Conservation (phyloP, 495 filamentous ascomycete species). For the Tricharina praecox region DNA sequence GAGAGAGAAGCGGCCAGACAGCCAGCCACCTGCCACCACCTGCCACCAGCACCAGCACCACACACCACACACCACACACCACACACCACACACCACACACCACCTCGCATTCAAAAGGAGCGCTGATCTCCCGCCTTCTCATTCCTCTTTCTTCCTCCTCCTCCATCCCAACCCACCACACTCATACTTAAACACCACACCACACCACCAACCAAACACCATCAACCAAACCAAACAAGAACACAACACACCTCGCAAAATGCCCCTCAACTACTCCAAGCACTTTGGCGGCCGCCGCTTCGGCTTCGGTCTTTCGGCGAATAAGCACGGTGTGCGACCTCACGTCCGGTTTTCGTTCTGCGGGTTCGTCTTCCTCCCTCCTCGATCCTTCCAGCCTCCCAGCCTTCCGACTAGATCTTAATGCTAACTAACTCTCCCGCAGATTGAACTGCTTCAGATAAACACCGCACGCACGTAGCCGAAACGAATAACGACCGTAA, state of each 20-base stretch:
- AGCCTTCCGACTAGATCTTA: neutral
- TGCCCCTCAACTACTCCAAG: slow-evolving; percentile 23
- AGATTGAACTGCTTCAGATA: slow-evolving; percentile 5
- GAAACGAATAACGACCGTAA: too few relatives aligned
- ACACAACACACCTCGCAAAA: slow-evolving; percentile 4
- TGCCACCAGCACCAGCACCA: too few relatives aligned
- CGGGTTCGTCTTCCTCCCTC: too few relatives aligned
- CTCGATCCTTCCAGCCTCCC: neutral
- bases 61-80: too few relatives aligned
- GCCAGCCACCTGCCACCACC: too few relatives aligned
- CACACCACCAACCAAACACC: neutral
- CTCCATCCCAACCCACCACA: neutral
- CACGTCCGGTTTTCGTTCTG: slow-evolving; percentile 22
- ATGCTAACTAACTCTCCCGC: neutral
- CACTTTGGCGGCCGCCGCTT: slow-evolving; percentile 17
- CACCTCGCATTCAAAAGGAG: too few relatives aligned
- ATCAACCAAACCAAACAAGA: neutral
- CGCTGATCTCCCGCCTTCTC: too few relatives aligned
- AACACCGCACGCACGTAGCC: too few relatives aligned
- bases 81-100: too few relatives aligned
- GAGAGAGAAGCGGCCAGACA: too few relatives aligned
- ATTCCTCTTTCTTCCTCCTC: too few relatives aligned
- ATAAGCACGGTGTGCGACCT: slow-evolving; percentile 22
- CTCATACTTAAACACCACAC: neutral
- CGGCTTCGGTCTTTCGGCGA: slow-evolving; percentile 22